These are phyloP conservation scores for Lathyrus sativus DNA, from an alignment of 306 rosid genomes.

Conservation along the genomic window DNA sequence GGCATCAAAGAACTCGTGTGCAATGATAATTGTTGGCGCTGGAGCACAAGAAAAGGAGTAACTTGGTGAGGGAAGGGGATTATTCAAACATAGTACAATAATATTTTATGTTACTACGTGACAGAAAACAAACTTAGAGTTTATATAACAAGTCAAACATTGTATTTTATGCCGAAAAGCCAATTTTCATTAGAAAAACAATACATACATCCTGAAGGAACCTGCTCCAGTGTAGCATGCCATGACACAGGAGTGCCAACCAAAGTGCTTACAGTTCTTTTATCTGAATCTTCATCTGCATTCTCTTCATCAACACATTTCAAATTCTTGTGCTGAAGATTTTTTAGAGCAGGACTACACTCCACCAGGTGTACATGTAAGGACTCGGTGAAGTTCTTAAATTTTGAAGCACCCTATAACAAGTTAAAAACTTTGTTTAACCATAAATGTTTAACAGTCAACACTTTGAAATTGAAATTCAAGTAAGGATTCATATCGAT, in stretches of 20 bases:
- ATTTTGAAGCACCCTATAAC: slow-evolving; percentile 78
- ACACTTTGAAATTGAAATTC: slow-evolving; percentile 5
- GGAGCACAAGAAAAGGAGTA: slow-evolving; percentile 37
- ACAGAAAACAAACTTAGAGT: slow-evolving; percentile 23
- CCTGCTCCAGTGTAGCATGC: slow-evolving; percentile 88
- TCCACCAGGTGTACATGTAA: slow-evolving; percentile 84
- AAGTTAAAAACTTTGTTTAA: slow-evolving; percentile 19
- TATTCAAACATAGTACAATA: slow-evolving; percentile 5
- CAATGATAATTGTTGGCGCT: slow-evolving; percentile 86
- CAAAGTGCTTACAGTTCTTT: slow-evolving; percentile 60
- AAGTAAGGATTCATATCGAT: neutral
- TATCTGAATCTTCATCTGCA: slow-evolving; percentile 45
- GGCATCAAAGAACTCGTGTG: slow-evolving; percentile 95
- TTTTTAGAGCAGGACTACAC: slow-evolving; percentile 87
- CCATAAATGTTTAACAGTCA: neutral
- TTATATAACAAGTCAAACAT: slow-evolving; percentile 19
- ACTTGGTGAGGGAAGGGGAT: slow-evolving; percentile 34
- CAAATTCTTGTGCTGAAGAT: slow-evolving; percentile 77
- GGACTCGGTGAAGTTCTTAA: slow-evolving; percentile 64
- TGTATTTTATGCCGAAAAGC: slow-evolving; percentile 15
- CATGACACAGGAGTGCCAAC: slow-evolving; percentile 81
- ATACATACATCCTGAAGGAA: slow-evolving; percentile 87
- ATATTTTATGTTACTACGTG: neutral
- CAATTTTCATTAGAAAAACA: slow-evolving; percentile 33
- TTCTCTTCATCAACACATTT: slow-evolving; percentile 63